A percentile compares a stretch with the other conserved stretches of the same genome.
These are phyloP conservation scores for Chaetomiaceae sp. DNA, from an alignment of 2,329 filamentous ascomycete species.

Conservation along the genomic window DNA sequence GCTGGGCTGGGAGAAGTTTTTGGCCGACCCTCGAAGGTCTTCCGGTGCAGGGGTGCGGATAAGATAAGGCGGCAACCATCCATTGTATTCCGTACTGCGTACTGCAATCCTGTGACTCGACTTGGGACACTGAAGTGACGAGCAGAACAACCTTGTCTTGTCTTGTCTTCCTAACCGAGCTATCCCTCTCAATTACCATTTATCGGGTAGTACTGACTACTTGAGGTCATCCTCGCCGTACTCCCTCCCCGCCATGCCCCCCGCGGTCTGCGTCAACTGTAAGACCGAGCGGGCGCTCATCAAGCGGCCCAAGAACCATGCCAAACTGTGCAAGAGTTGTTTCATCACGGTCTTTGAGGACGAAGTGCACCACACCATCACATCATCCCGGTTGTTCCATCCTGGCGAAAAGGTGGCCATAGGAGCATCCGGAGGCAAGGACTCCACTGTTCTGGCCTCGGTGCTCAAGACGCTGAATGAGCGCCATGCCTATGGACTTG, in stretches of 20 bases:
- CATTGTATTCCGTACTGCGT: too few species aligned
- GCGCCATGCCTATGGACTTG: slow-evolving; percentile 75
- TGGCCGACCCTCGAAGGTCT: too few species aligned
- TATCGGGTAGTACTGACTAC: not conserved
- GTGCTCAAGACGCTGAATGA: slow-evolving; percentile 94
- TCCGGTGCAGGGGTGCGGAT: too few species aligned
- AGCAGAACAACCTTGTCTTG: too few species aligned
- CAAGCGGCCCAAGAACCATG: slow-evolving; percentile 87
- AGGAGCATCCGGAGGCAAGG: slow-evolving; percentile 93
- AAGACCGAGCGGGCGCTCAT: slow-evolving; percentile 74
- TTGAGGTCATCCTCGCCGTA: not conserved
- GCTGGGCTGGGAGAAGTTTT: too few species aligned
- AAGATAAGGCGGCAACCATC: too few species aligned
- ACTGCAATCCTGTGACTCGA: too few species aligned
- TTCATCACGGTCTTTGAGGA: slow-evolving; percentile 85
- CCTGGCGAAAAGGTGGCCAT: slow-evolving; percentile 86
- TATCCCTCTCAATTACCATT: too few species aligned
- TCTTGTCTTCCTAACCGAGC: not conserved
- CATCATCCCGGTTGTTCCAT: slow-evolving; percentile 70
- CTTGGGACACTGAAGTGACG: too few species aligned
- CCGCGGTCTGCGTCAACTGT: slow-evolving; percentile 70
- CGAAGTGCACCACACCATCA: slow-evolving; percentile 91
- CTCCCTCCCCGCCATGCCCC: slow-evolving; percentile 55
- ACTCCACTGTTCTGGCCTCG: slow-evolving; percentile 91
- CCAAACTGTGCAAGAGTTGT: slow-evolving; percentile 85